These are phyloP conservation scores for Furcasterigmium furcatum DNA, from an alignment of 2,329 filamentous ascomycete genomes.

Conservation along the genomic window DNA sequence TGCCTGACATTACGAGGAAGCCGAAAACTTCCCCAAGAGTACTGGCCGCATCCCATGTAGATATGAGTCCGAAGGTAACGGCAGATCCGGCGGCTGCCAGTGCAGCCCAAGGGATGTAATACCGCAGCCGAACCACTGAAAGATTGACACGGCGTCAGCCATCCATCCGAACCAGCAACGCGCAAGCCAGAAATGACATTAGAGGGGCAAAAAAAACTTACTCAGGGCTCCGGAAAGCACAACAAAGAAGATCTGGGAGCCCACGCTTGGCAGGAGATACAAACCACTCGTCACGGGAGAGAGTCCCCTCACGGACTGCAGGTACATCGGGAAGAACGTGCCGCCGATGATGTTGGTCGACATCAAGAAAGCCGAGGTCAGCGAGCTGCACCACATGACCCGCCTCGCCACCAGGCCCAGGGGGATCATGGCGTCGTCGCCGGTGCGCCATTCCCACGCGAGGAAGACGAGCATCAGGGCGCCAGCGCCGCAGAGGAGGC, in stretches of 20 bases:
- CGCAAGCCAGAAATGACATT: too few relatives aligned
- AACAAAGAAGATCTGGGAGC: constrained; percentile 7
- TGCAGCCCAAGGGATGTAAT: constrained; percentile 19
- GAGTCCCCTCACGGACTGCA: constrained; percentile 15
- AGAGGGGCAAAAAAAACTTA: background rate
- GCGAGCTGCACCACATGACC: constrained; percentile 35
- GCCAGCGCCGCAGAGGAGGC: constrained; percentile 33
- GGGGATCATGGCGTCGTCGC: constrained; percentile 47
- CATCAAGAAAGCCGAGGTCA: constrained; percentile 39
- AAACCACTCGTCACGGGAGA: constrained; percentile 16
- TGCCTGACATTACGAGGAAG: constrained; percentile 45
- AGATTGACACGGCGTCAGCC: constrained; percentile 13
- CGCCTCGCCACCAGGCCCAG: constrained; percentile 38
- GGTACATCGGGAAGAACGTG: constrained; percentile 31
- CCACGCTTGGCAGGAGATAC: constrained; percentile 9
- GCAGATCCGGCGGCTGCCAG: constrained; percentile 30
- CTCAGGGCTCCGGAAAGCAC: constrained; percentile 8
- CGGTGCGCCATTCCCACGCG: constrained; percentile 36
- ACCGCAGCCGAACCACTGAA: constrained; percentile 23
- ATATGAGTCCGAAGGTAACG: constrained; percentile 31
- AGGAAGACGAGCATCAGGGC: constrained; percentile 28
- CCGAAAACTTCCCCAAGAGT: constrained; percentile 26
- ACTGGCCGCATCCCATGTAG: constrained; percentile 29
- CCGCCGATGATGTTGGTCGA: constrained; percentile 39
- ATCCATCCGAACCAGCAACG: background rate